These are phyloP conservation scores for Leccinum insolens DNA, from an alignment of 1,284 basidiomycete genomes.

Conservation along the genomic window DNA sequence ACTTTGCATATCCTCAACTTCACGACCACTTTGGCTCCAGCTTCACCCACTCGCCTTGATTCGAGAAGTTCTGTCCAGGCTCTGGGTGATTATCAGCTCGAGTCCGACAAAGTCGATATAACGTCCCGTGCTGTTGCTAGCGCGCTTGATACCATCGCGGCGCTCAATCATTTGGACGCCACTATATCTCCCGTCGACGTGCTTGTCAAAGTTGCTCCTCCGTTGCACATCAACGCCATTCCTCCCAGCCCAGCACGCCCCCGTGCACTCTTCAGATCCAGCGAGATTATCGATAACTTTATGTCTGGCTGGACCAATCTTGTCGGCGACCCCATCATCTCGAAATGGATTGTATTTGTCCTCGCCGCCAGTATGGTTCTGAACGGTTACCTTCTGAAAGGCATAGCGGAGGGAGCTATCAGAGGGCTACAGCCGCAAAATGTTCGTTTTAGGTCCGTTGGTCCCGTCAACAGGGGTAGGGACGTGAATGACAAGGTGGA, in stretches of 20 bases:
- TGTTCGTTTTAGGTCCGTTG: constrained; percentile 52
- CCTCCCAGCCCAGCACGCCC: constrained; percentile 35
- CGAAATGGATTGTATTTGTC: constrained; percentile 95
- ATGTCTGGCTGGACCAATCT: constrained; percentile 91
- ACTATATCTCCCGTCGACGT: constrained; percentile 43
- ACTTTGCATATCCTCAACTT: constrained; percentile 91
- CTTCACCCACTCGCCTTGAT: constrained; percentile 25
- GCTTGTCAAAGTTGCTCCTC: constrained; percentile 73
- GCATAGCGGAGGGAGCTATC: constrained; percentile 55
- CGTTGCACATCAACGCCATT: constrained; percentile 60
- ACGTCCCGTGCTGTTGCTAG: constrained; percentile 58
- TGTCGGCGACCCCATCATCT: constrained; percentile 93
- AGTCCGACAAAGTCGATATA: constrained; percentile 62
- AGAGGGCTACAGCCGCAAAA: constrained; percentile 40
- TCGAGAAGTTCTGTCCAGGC: constrained; percentile 25
- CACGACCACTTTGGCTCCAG: constrained; percentile 87
- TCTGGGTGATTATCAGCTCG: constrained; percentile 33
- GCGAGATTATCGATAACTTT: constrained; percentile 74
- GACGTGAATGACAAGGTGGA: constrained; percentile 24
- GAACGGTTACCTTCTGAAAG: constrained; percentile 94
- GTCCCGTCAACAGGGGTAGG: constrained; percentile 41
- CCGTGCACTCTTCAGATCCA: constrained; percentile 29
- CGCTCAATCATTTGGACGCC: constrained; percentile 35
- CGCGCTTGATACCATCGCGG: constrained; percentile 63
- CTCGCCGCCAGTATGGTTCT: constrained; percentile 88